A percentile compares a stretch with the other conserved stretches of the same genome.
Conservation (phyloP, 2,329 filamentous ascomycete species). For the Hymenoscyphus repandus region DNA sequence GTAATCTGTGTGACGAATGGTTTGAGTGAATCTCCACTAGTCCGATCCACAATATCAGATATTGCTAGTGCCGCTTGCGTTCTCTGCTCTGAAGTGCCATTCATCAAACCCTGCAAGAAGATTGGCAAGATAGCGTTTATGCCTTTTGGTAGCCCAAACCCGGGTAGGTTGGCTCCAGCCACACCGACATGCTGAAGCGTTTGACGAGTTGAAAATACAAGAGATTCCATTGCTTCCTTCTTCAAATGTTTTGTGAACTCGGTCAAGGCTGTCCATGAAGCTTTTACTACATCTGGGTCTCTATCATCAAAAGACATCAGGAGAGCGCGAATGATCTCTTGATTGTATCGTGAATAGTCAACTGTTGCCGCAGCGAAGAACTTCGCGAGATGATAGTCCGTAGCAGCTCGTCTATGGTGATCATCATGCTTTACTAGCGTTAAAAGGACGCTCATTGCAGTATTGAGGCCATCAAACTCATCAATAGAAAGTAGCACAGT, state of each 20-base stretch:
- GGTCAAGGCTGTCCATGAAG: constrained; percentile 80
- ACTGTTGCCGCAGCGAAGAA: constrained; percentile 79
- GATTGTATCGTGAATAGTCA: constrained; percentile 94
- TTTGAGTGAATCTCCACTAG: constrained; percentile 79
- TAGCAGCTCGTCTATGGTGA: constrained; percentile 73
- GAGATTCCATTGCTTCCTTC: constrained; percentile 96
- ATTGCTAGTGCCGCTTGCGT: constrained; percentile 89
- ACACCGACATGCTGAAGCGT: constrained; percentile 85
- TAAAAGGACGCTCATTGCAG: constrained; percentile 89
- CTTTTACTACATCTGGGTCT: constrained; percentile 79
- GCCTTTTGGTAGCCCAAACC: constrained; percentile 90
- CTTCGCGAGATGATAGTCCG: constrained; percentile 72
- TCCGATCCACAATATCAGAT: constrained; percentile 91
- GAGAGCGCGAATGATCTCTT: constrained; percentile 85
- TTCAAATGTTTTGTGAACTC: constrained; percentile 83
- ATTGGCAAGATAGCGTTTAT: constrained; percentile 95
- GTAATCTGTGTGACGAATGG: constrained; percentile 97
- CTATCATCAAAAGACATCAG: constrained; percentile 89
- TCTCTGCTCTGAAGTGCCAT: constrained; percentile 86
- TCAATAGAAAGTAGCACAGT: constrained; percentile 89
- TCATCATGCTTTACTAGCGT: constrained; percentile 88
- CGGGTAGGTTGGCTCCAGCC: constrained; percentile 74
- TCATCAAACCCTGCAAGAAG: constrained; percentile 96
- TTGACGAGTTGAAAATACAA: constrained; percentile 81
- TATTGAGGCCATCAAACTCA: constrained; percentile 92